These are phyloP conservation scores for Porosira glacialis DNA, from an alignment of 352 stramenopile species.

Conservation along the genomic window DNA sequence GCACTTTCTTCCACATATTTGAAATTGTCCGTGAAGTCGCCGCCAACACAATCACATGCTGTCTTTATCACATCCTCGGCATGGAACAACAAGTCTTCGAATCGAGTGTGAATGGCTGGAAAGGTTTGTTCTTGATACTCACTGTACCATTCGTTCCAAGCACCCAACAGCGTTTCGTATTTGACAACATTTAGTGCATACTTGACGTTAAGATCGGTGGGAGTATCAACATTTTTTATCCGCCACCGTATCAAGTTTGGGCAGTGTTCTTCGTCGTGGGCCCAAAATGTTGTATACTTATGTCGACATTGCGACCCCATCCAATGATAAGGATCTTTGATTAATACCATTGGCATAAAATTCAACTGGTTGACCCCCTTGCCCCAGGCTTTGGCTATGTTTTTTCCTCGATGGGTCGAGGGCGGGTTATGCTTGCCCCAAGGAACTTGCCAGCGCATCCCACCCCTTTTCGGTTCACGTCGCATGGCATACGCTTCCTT, in stretches of 20 bases:
- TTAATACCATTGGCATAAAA: conserved; percentile 76
- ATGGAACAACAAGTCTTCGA: conserved; percentile 77
- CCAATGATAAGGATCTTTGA: conserved; percentile 81
- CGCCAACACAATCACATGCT: conserved; percentile 66
- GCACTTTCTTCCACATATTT: conserved; percentile 57
- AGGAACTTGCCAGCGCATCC: conserved; percentile 41
- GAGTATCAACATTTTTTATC: conserved; percentile 29
- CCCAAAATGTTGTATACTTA: conserved; percentile 58
- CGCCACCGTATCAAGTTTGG: conserved; percentile 68
- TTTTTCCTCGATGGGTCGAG: conserved; percentile 26
- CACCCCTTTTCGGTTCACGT: background rate
- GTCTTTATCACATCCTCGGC: conserved; percentile 36
- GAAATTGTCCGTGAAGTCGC: conserved; percentile 41
- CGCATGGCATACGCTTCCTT: background rate
- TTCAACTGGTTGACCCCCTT: conserved; percentile 34
- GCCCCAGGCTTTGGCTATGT: conserved; percentile 12
- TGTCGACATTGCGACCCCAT: conserved; percentile 79
- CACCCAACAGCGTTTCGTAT: conserved; percentile 54
- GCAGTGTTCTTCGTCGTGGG: conserved; percentile 49
- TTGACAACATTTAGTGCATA: conserved; percentile 43
- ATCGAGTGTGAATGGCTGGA: conserved; percentile 69
- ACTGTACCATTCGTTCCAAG: conserved; percentile 70
- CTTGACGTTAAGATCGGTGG: conserved; percentile 25
- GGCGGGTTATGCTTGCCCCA: conserved; percentile 79
- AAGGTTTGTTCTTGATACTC: conserved; percentile 58